Evolutionary conservation across 495 filamentous ascomycete genomes (phyloP).

Genomic region (Delitschia confertaspora): DNA sequence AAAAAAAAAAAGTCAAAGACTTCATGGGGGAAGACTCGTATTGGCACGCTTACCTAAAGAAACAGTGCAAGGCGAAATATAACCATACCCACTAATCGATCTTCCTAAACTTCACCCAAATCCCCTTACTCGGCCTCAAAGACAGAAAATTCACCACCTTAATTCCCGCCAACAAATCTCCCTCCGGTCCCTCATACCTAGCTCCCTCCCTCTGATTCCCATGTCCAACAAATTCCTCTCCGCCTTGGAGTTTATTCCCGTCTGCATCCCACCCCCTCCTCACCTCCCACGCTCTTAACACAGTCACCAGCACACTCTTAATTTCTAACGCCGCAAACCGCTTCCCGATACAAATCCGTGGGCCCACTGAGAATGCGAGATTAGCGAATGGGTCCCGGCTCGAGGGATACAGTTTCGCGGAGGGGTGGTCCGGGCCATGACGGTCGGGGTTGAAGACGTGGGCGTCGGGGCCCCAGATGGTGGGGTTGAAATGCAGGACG

Average conservation of each 20-base stretch:
- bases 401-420: conserved; percentile 27
- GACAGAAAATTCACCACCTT: conserved; percentile 6
- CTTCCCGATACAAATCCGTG: conserved; percentile 43
- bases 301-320: conserved; percentile 24
- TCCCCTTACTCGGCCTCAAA: conserved; percentile 3
- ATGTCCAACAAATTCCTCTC: conserved; percentile 1
- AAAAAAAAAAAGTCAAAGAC: no score
- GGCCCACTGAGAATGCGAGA: conserved; percentile 37
- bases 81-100: no score
- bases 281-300: conserved; percentile 26
- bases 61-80: no score
- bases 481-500: conserved; percentile 30
- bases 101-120: conserved; percentile 11
- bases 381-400: conserved; percentile 29
- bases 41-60: no score
- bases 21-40: no score
- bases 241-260: not conserved
- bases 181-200: not conserved
- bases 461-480: conserved; percentile 32
- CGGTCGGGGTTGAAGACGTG: conserved; percentile 35
- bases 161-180: conserved; percentile 4
- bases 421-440: conserved; percentile 9
- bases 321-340: conserved; percentile 52
- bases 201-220: no score
- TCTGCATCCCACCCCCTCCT: conserved; percentile 21